Evolutionary conservation across 2,329 filamentous ascomycete species (phyloP).

Genomic region (Aphanoascus verrucosus): DNA sequence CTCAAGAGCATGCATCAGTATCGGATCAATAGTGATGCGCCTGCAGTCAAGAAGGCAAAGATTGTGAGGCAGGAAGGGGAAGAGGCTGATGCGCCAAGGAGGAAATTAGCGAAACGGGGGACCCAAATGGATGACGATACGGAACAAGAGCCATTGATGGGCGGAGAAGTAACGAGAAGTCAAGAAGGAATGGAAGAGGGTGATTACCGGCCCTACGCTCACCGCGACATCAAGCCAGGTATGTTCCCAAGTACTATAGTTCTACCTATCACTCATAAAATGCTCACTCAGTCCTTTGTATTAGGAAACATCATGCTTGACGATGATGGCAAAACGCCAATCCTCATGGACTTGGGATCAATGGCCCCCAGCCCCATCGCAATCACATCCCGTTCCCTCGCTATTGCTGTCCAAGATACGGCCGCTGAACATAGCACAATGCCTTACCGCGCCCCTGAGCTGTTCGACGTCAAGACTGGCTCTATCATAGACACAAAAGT

Average conservation of each 20-base stretch:
- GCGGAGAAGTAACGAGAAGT: constrained; percentile 57
- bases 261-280: not conserved
- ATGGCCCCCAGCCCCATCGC: constrained; percentile 76
- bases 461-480: constrained; percentile 95
- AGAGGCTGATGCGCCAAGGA: constrained; percentile 40
- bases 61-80: constrained; percentile 46
- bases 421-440: constrained; percentile 96
- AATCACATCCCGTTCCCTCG: constrained; percentile 80
- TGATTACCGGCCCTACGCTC: constrained; percentile 69
- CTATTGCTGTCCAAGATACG: constrained; percentile 83
- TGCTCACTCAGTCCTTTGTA: not conserved
- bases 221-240: constrained; percentile 96
- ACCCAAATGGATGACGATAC: constrained; percentile 48
- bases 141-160: constrained; percentile 75
- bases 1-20: constrained; percentile 89
- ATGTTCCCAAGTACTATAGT: constrained; percentile 23
- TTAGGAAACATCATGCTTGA: constrained; percentile 93
- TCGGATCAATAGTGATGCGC: constrained; percentile 49
- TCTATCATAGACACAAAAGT: constrained; percentile 89
- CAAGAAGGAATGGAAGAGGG: constrained; percentile 60
- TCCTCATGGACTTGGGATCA: constrained; percentile 95
- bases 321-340: constrained; percentile 75
- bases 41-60: constrained; percentile 47
- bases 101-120: constrained; percentile 33
- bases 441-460: constrained; percentile 93